Conservation (phyloP, 352 stramenopile species). For the Thalassiosira tumida region DNA sequence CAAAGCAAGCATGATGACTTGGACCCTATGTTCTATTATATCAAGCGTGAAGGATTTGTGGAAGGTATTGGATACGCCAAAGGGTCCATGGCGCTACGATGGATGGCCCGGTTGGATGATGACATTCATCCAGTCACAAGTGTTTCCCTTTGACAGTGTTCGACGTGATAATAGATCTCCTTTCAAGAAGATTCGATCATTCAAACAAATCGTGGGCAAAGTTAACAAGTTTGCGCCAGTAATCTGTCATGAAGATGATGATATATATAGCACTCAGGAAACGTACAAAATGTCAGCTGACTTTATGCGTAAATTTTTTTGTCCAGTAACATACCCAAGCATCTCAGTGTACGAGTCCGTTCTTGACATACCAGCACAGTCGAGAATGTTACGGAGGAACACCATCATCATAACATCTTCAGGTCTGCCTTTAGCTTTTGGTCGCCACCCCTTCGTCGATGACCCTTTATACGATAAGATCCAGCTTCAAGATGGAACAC, state of each 20-base stretch:
- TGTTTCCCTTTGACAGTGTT: conserved; percentile 18
- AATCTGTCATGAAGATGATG: not conserved
- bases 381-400: not conserved
- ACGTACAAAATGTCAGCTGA: conserved; percentile 30
- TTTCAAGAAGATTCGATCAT: conserved; percentile 22
- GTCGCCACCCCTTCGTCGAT: not conserved
- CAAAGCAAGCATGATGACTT: not conserved
- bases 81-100: conserved; percentile 1
- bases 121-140: not conserved
- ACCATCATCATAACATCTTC: conserved; percentile 19
- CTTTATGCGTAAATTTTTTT: conserved; percentile 13
- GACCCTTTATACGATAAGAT: too few species aligned
- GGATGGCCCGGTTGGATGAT: conserved; percentile 20
- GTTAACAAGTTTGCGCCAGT: conserved; percentile 21
- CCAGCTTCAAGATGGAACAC: too few species aligned
- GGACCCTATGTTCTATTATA: conserved; percentile 15
- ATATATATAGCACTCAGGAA: not conserved
- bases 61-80: not conserved
- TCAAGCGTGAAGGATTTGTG: not conserved
- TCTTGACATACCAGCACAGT: not conserved
- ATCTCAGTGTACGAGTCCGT: conserved; percentile 2
- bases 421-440: not conserved
- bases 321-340: conserved; percentile 14
- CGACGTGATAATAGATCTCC: conserved; percentile 10
- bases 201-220: not conserved